Evolutionary conservation across 2,329 filamentous ascomycete species (phyloP).

Genomic region (Seiridium unicorne): DNA sequence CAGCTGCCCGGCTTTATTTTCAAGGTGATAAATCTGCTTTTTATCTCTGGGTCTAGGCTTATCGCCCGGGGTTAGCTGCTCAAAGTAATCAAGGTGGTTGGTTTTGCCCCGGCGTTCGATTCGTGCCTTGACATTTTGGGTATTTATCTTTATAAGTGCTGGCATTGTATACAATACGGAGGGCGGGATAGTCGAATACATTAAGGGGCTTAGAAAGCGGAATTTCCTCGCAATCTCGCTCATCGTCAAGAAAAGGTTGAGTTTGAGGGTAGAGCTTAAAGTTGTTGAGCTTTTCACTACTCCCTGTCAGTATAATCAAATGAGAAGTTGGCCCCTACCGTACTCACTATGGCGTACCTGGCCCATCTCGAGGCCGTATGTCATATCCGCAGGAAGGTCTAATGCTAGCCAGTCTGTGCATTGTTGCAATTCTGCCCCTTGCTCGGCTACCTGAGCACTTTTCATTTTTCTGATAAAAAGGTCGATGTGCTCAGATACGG

Average conservation of each 20-base stretch:
- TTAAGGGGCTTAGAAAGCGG: slow-evolving; percentile 12
- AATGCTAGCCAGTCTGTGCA: slow-evolving; percentile 18
- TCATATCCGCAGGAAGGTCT: slow-evolving; percentile 11
- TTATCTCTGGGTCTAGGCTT: not conserved
- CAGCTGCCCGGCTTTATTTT: slow-evolving; percentile 14
- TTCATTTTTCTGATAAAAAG: slow-evolving; percentile 16
- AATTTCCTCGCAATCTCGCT: slow-evolving; percentile 11
- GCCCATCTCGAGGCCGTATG: slow-evolving; percentile 11
- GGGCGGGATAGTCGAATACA: slow-evolving; percentile 14
- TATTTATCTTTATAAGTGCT: not conserved
- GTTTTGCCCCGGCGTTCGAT: slow-evolving; percentile 12
- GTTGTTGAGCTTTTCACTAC: slow-evolving; percentile 8
- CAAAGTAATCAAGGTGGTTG: slow-evolving; percentile 18
- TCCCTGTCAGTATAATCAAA: not conserved
- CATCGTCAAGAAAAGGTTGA: slow-evolving; percentile 10
- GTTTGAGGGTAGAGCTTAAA: slow-evolving; percentile 7
- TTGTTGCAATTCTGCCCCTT: slow-evolving; percentile 11
- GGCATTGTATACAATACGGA: not conserved
- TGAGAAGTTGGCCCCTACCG: not conserved
- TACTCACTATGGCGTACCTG: slow-evolving; percentile 15
- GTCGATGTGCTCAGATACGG: slow-evolving; percentile 19
- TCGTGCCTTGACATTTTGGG: slow-evolving; percentile 9
- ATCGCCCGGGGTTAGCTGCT: slow-evolving; percentile 12
- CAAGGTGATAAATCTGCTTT: slow-evolving; percentile 10
- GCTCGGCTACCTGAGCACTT: not conserved